A percentile compares a stretch with the other conserved stretches of the same genome.
Conservation (phyloP, 1,284 basidiomycete species). For the Sparassis latifolia region DNA sequence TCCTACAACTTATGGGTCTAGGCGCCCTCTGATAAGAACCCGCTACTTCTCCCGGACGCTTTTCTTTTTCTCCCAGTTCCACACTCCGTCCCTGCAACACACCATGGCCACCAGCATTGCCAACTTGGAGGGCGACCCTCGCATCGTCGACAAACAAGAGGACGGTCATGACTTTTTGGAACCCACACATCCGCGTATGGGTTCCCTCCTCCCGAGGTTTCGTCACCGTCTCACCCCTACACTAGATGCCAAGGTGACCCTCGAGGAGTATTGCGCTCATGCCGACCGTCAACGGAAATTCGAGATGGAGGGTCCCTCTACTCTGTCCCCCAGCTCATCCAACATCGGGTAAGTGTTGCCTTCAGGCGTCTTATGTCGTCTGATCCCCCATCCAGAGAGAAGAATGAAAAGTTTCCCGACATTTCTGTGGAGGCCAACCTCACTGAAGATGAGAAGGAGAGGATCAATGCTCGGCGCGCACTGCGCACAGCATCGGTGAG, state of each 20-base stretch:
- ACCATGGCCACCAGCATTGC: neutral
- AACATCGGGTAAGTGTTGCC: neutral
- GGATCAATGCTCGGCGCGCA: slow-evolving; percentile 5
- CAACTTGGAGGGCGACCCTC: slow-evolving; percentile 6
- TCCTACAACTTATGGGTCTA: too few species aligned
- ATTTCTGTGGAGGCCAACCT: slow-evolving; percentile 3
- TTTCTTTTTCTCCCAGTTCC: too few species aligned
- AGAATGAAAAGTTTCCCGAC: neutral
- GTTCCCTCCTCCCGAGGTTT: neutral
- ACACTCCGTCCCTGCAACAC: too few species aligned
- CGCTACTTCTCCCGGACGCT: too few species aligned
- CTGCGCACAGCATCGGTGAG: slow-evolving; percentile 7
- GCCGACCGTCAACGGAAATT: slow-evolving; percentile 4
- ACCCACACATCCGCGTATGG: neutral
- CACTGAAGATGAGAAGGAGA: slow-evolving; percentile 6
- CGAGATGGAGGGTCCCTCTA: neutral
- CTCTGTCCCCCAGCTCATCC: neutral
- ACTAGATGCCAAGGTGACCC: slow-evolving; percentile 1
- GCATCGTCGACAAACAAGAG: slow-evolving; percentile 4
- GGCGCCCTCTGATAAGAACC: too few species aligned
- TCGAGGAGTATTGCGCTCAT: slow-evolving; percentile 7
- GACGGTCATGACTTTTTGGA: slow-evolving; percentile 6
- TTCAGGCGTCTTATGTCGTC: neutral
- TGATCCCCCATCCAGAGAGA: neutral
- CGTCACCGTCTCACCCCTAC: neutral